Percentiles rank a stretch among this genome's conserved stretches.
Conservation (phyloP, 2,329 filamentous ascomycete species). For the Colletotrichum sojae region DNA sequence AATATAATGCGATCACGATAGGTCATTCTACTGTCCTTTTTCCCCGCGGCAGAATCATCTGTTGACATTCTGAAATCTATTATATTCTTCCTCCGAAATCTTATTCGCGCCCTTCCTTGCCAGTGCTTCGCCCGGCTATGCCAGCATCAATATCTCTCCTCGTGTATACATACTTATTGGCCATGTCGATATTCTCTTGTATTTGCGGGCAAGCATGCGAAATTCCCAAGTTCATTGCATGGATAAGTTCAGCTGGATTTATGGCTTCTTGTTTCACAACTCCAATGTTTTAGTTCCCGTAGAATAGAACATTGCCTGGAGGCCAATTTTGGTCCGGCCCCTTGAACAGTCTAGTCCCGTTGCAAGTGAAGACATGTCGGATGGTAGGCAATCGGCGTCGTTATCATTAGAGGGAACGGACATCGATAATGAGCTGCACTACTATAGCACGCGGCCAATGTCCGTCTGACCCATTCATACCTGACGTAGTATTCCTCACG, state of each 20-base stretch:
- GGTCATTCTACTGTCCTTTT: constrained; percentile 28
- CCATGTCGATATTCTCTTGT: neutral
- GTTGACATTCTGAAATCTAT: constrained; percentile 28
- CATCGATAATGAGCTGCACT: too few relatives aligned
- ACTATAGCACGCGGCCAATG: too few relatives aligned
- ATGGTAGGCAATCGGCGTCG: neutral
- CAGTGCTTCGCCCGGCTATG: neutral
- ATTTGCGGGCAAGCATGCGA: neutral
- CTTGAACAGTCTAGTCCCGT: neutral
- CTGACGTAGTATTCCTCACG: neutral
- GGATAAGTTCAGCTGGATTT: constrained; percentile 42
- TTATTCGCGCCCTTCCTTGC: neutral
- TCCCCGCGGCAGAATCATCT: constrained; percentile 19
- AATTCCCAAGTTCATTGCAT: neutral
- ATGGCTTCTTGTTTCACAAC: constrained; percentile 52
- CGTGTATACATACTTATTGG: neutral
- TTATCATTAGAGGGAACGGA: too few relatives aligned
- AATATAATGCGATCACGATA: constrained; percentile 44
- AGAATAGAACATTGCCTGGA: constrained; percentile 52
- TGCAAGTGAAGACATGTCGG: neutral
- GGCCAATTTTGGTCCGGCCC: constrained; percentile 57
- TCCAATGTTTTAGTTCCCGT: constrained; percentile 43
- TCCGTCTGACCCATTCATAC: too few relatives aligned
- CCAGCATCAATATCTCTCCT: neutral
- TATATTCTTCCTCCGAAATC: constrained; percentile 49